Base-by-base conservation (phyloP, 2,329 filamentous ascomycete genomes). In the Trichoderma sp. region DNA sequence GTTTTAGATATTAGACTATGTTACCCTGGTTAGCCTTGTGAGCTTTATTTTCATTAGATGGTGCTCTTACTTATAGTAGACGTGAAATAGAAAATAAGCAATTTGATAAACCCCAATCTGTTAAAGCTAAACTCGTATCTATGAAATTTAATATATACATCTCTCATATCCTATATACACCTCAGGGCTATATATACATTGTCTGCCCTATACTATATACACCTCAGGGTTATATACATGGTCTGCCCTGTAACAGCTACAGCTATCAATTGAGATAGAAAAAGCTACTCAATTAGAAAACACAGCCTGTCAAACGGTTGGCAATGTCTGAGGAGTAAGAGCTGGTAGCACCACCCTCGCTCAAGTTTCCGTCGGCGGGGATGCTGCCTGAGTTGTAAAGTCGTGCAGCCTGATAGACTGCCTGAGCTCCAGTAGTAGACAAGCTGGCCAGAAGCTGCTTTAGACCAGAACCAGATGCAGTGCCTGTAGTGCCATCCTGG, bases 401-500 rank as follows among this genome's bases (percentile, higher is more conserved):
- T 43, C 72, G 71, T 21, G 72, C 72, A 51, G 70, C 71, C 46
- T 68, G 69, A 46, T 73, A 73, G 60, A 56, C 51, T 26, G 51
- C 51, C 32, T 69, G 70, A 30, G 52, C 56, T 37, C 52, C 64
- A 52, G 37, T 28, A 3, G 46, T 56, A 24, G 30, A 26, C 39
- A 64, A 21, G 32, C 43, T 18, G 21, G 18, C 46, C 26, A 68
- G 39, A 61, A 55, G 60, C 59, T 68, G 66, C 58, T 64, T 3
- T 14, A 85, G 75, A 1, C 82, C 83, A 37, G 81, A 80, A 4
- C 81, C 81, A 30, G 75, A 73, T 5, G 75, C 68, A 14, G 82
- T 82, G 37, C 83, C 83, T 7, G 72, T 73, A 3, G 79, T 77
- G 34, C 83, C 84, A 39, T 86, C 83, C 7, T 73, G 72, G 70